phyloP scores from a whole-genome alignment of 1,139 yeast species.

The Zygoascus hellenicus region DNA sequence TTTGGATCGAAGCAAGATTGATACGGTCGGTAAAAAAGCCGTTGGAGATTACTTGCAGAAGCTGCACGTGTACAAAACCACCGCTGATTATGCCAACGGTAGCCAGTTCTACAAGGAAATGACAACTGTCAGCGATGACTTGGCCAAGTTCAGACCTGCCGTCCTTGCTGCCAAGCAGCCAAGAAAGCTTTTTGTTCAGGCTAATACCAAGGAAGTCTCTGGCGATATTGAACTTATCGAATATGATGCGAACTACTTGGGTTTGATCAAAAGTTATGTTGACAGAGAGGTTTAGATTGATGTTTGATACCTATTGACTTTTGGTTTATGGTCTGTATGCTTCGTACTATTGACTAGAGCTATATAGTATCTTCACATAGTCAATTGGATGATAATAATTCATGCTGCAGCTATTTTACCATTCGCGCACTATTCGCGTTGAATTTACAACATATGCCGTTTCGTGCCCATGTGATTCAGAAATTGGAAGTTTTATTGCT shows the following conservation, averaged over 20 bases:
- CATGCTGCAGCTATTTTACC: too few species aligned
- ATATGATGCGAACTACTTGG: constrained; percentile 67
- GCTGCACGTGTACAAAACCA: constrained; percentile 70
- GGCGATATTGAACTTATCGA: constrained; percentile 53
- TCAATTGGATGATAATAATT: too few species aligned
- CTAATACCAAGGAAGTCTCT: constrained; percentile 49
- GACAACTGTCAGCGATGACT: constrained; percentile 60
- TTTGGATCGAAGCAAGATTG: constrained; percentile 57
- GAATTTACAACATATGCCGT: too few species aligned
- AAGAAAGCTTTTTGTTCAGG: constrained; percentile 77
- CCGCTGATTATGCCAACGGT: constrained; percentile 66
- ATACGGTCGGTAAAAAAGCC: constrained; percentile 63
- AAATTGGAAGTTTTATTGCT: too few species aligned
- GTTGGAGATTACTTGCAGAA: constrained; percentile 65
- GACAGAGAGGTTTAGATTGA: constrained; percentile 48
- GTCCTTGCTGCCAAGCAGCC: constrained; percentile 72
- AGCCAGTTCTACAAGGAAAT: constrained; percentile 55
- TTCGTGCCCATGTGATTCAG: too few species aligned
- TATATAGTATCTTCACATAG: too few species aligned
- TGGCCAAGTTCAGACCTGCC: constrained; percentile 58
- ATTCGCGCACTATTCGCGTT: too few species aligned
- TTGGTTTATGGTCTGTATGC: too few species aligned
- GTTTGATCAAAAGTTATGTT: constrained; percentile 70
- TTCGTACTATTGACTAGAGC: too few species aligned
- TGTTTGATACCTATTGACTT: too few species aligned